Evolutionary conservation across 176 grass and related monocot genomes (phyloP).

Genomic region (Oryza meyeriana): DNA sequence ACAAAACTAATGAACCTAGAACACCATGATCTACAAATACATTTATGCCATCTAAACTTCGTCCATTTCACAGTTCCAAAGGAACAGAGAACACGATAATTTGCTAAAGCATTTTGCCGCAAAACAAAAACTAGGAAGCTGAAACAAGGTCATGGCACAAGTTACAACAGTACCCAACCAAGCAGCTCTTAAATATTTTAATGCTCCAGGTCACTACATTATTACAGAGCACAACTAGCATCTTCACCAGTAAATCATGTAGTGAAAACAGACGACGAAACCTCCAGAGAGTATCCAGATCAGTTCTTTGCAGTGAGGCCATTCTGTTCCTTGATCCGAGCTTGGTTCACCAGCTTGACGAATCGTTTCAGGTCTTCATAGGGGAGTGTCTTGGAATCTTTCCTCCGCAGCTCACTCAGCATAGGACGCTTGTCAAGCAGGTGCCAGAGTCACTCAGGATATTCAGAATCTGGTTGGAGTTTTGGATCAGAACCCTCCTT

Average conservation of each 20-base stretch:
- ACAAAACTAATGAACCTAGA: background rate
- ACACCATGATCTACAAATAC: background rate
- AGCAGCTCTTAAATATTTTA: conserved; percentile 2
- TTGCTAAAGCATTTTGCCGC: background rate
- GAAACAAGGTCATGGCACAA: background rate
- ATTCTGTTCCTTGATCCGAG: conserved; percentile 88
- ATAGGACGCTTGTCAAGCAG: conserved; percentile 64
- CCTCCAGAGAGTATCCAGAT: conserved; percentile 12
- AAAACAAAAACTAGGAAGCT: background rate
- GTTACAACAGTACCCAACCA: background rate
- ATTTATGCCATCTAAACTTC: background rate
- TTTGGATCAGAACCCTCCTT: conserved; percentile 89
- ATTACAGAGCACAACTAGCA: conserved; percentile 4
- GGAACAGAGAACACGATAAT: background rate
- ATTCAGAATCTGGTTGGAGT: conserved; percentile 63
- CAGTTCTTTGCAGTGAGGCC: conserved; percentile 69
- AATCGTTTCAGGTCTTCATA: conserved; percentile 82
- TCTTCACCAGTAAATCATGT: background rate
- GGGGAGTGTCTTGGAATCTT: conserved; percentile 65
- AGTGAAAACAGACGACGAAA: background rate
- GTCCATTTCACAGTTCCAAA: background rate
- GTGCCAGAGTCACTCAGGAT: conserved; percentile 77
- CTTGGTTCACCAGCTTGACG: conserved; percentile 80
- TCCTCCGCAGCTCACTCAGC: conserved; percentile 75
- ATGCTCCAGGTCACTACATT: background rate